A percentile compares a stretch with the other conserved stretches of the same genome.
phyloP scores from a whole-genome alignment of 2,329 filamentous ascomycete species.

The Samsoniella hepiali region DNA sequence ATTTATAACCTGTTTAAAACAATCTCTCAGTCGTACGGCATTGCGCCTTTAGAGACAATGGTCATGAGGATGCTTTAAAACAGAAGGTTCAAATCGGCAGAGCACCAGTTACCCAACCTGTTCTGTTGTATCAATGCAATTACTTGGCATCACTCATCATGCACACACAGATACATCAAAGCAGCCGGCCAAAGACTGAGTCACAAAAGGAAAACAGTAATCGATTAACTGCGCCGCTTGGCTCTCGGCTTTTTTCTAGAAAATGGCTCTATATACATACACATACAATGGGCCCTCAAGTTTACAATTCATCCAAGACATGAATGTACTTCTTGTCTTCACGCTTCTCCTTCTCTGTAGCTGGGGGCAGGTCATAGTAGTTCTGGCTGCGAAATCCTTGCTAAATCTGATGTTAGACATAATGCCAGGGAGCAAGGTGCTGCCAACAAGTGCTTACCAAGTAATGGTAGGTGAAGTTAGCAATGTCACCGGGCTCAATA shows the following conservation, averaged over 20 bases:
- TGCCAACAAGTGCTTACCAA: slow-evolving; percentile 57
- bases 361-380: slow-evolving; percentile 90
- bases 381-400: slow-evolving; percentile 85
- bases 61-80: not conserved
- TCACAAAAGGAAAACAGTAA: not conserved
- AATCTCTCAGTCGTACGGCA: not conserved
- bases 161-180: too few species aligned
- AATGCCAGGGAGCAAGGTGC: not conserved
- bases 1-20: not conserved
- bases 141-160: too few species aligned
- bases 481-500: slow-evolving; percentile 84
- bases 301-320: slow-evolving; percentile 81
- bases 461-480: slow-evolving; percentile 88
- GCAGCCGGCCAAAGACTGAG: too few species aligned
- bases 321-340: slow-evolving; percentile 98
- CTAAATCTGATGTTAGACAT: slow-evolving; percentile 45
- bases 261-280: slow-evolving; percentile 12
- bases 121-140: not conserved
- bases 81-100: not conserved
- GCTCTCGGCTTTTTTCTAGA: slow-evolving; percentile 2
- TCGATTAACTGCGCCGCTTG: slow-evolving; percentile 6
- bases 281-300: slow-evolving; percentile 19
- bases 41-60: not conserved
- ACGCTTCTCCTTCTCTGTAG: slow-evolving; percentile 88
- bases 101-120: not conserved